Base-by-base conservation (phyloP, 2,329 filamentous ascomycete species). In the Trichophyton schoenleinii region DNA sequence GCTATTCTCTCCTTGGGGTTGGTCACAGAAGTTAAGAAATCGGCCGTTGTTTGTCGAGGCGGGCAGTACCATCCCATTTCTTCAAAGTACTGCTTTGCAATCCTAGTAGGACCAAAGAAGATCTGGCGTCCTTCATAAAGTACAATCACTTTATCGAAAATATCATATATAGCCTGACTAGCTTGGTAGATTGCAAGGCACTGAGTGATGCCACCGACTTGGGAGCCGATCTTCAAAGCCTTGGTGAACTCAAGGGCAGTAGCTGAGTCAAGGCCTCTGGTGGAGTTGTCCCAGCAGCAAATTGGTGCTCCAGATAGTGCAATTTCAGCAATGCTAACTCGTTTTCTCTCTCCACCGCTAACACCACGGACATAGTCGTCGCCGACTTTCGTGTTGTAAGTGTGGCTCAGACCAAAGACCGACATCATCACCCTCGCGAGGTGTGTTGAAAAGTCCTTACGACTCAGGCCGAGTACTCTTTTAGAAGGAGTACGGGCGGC, bases 81-180 rank as follows among this genome's bases (percentile, higher is more conserved):
- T 66, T 84, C 81, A 63, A 91, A 91, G 71, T 84, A 91, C 0
- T 70, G 70, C 67, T 80, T 84, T 0, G 87, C 88, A 1, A 77
- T 70, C 4, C 67, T 69, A 0, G 83, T 81, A 0, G 82, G 81
- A 0, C 88, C 89, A 64, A 86, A 91, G 74, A 84, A 92, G 64
- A 91, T 91, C 68, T 91, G 82, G 0, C 85, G 80, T 0, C 88
- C 89, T 68, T 91, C 86, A 68, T 91, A 90, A 0, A 91, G 75
- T 0, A 92, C 85, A 0, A 84, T 79, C 0, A 82, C 83, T 70
- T 91, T 91, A 73, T 92, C 87, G 67, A 92, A 91, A 15, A 84
- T 74, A 61, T 85, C 81, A 61, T 80, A 80, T 13, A 79, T 77
- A 49, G 72, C 74, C 63, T 80, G 77, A 13, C 77, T 77, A 18